A percentile compares a stretch with the other conserved stretches of the same genome.
Conservation (phyloP, 495 filamentous ascomycete genomes). For the Penicillium canescens region DNA sequence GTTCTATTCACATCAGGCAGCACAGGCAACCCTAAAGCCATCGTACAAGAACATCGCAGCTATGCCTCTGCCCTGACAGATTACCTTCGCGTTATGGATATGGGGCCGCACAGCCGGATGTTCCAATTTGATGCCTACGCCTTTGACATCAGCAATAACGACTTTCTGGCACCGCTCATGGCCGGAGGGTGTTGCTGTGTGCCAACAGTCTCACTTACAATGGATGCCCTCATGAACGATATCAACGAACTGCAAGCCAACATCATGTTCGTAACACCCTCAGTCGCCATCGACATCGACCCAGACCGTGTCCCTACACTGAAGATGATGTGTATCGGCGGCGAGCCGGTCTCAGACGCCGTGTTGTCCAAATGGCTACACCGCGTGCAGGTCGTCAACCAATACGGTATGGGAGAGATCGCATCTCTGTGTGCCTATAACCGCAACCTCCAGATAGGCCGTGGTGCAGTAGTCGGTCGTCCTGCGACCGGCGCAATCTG, state of each 20-base stretch:
- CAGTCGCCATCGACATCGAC: slow-evolving; percentile 36
- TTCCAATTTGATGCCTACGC: slow-evolving; percentile 48
- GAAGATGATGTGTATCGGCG: slow-evolving; percentile 38
- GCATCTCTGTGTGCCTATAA: slow-evolving; percentile 27
- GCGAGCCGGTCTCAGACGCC: slow-evolving; percentile 46
- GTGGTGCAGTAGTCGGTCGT: slow-evolving; percentile 16
- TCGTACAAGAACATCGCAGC: slow-evolving; percentile 47
- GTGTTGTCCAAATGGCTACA: slow-evolving; percentile 46
- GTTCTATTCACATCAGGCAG: slow-evolving; percentile 47
- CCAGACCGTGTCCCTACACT: slow-evolving; percentile 38
- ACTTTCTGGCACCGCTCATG: slow-evolving; percentile 41
- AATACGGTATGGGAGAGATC: slow-evolving; percentile 58
- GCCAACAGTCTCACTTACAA: slow-evolving; percentile 32
- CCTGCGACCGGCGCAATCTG: slow-evolving; percentile 37
- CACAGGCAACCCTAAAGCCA: slow-evolving; percentile 49
- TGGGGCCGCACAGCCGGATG: slow-evolving; percentile 27
- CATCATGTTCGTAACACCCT: slow-evolving; percentile 43
- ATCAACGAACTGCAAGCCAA: slow-evolving; percentile 39
- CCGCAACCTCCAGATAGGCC: slow-evolving; percentile 9
- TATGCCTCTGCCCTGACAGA: slow-evolving; percentile 28
- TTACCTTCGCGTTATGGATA: slow-evolving; percentile 15
- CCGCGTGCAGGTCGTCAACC: slow-evolving; percentile 48
- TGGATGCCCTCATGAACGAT: slow-evolving; percentile 29
- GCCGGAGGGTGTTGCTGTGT: slow-evolving; percentile 51
- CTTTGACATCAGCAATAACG: slow-evolving; percentile 47